Evolutionary conservation across 2,329 filamentous ascomycete species (phyloP).

Genomic region (Botrytis galanthina): DNA sequence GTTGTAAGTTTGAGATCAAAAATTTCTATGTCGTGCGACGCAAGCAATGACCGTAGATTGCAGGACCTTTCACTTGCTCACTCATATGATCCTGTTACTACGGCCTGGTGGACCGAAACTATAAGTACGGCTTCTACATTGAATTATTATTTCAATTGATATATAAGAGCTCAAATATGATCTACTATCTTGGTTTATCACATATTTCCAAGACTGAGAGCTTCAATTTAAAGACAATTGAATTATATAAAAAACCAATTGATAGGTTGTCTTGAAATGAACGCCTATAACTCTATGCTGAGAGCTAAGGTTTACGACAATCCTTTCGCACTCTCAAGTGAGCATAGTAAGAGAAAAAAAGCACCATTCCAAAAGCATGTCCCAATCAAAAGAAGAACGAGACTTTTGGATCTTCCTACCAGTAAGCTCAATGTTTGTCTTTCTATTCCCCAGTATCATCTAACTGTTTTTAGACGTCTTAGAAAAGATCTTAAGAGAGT

Average conservation of each 20-base stretch:
- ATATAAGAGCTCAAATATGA: not conserved
- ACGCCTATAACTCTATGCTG: not conserved
- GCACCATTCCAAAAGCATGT: fast-evolving
- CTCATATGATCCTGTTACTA: not conserved
- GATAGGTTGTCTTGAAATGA: not conserved
- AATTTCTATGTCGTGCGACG: not conserved
- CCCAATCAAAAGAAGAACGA: too few relatives aligned
- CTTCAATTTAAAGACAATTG: not conserved
- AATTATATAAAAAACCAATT: fast-evolving
- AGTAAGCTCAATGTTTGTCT: not conserved
- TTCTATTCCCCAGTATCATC: too few relatives aligned
- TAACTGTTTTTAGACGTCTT: not conserved
- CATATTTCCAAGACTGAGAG: not conserved
- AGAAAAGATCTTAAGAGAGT: not conserved
- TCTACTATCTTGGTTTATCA: fast-evolving
- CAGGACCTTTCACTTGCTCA: not conserved
- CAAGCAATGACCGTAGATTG: not conserved
- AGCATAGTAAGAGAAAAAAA: not conserved
- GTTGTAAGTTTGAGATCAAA: fast-evolving
- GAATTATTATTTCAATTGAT: fast-evolving
- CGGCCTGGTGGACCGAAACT: not conserved
- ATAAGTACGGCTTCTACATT: not conserved
- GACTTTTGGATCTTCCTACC: not conserved
- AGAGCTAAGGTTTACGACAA: not conserved
- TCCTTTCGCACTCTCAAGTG: not conserved